A percentile compares a stretch with the other conserved stretches of the same genome.
phyloP scores from a whole-genome alignment of 257 asterid species.

The Primulina huaijiensis region DNA sequence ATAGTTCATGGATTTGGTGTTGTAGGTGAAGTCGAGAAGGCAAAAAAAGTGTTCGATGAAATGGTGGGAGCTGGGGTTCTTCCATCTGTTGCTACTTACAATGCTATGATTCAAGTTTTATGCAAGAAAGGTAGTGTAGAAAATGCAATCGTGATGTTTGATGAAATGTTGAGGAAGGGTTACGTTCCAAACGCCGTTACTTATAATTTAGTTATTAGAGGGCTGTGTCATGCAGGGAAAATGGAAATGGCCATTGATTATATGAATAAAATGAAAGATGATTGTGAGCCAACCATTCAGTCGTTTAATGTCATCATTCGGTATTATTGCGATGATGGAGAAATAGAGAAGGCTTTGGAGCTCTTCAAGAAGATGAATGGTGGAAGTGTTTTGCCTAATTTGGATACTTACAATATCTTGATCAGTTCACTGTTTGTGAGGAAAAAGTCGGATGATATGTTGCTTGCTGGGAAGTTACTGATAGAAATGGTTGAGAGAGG shows the following conservation, averaged over 20 bases:
- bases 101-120: conserved; percentile 77
- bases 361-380: conserved; percentile 63
- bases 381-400: conserved; percentile 63
- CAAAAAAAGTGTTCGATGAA: conserved; percentile 63
- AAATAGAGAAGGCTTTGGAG: conserved; percentile 68
- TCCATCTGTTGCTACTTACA: conserved; percentile 85
- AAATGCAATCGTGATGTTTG: conserved; percentile 59
- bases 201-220: conserved; percentile 67
- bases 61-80: conserved; percentile 86
- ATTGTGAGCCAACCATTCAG: conserved; percentile 74
- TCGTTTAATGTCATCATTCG: conserved; percentile 72
- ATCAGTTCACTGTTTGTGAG: conserved; percentile 77
- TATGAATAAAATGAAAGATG: conserved; percentile 58
- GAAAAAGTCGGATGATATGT: conserved; percentile 69
- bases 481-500: conserved; percentile 86
- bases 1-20: conserved; percentile 86
- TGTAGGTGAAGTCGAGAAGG: conserved; percentile 65
- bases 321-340: conserved; percentile 80
- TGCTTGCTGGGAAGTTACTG: conserved; percentile 77
- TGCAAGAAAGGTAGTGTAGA: conserved; percentile 84
- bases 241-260: conserved; percentile 64
- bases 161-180: conserved; percentile 79
- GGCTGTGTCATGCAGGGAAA: conserved; percentile 70
- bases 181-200: conserved; percentile 72
- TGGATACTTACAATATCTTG: conserved; percentile 86